Evolutionary conservation across 2,329 filamentous ascomycete species (phyloP), one percentile per base, ranked within the genome.

Genomic region (Verticillium klebahnii): DNA sequence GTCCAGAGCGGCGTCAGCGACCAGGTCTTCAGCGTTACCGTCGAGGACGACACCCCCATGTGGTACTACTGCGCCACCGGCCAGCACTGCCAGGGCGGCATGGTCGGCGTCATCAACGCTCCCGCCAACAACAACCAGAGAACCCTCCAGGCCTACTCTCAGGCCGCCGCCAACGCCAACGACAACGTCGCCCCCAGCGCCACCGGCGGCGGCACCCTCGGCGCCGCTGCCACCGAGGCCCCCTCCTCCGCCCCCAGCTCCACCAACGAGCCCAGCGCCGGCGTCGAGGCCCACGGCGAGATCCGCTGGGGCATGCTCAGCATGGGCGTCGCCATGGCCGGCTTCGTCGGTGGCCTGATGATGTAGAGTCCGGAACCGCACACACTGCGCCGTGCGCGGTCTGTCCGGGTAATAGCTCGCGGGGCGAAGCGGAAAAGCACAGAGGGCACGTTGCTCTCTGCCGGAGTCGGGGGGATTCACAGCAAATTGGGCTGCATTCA

Each of bases 11-110:
- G 67, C 32, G 64, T 66, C 31, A 60, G 61, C 37, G 39, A 61
- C 9, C 61, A 67, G 29, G 66, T 66, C 15, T 70, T 69, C 60
- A 60, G 59, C 17, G 29, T 66, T 60, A 7, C 66, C 12, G 34
- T 66, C 25, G 67, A 81, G 63, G 75, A 82, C 66, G 78, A 76
- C 2, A 83, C 80, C 56, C 85, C 86, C 1, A 81, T 88, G 62
- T 89, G 87, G 85, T 82, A 83, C 69, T 89, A 87, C 77, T 89
- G 85, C 70, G 82, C 82, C 17, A 82, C 86, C 62, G 78, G 68
- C 39, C 80, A 76, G 62, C 86, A 89, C 73, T 89, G 86, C 69
- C 82, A 87, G 67, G 72, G 68, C n/a, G 84, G 84, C 56, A 87
- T 87, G 82, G 82, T 85, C 57, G 82, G 82, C 59, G 83, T 83